Base-by-base conservation (phyloP, 345 rosid species). In the Excoecaria agallocha region DNA sequence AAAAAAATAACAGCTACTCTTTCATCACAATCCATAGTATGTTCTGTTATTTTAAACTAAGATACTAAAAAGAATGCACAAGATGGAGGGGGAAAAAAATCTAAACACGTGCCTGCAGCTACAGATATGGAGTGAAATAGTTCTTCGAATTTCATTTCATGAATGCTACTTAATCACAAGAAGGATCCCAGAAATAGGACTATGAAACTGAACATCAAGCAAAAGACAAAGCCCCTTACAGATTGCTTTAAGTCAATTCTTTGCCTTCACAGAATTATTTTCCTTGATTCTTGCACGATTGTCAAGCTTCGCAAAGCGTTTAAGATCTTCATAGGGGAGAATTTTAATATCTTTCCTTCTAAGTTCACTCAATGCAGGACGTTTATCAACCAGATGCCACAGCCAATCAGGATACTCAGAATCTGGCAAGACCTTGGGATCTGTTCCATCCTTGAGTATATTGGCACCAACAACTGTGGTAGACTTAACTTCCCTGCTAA, bases 381-480 rank as follows among this genome's bases (percentile, higher is more conserved):
- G 88, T 76, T 88, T 93, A 60, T 89, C 92, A 35, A 95, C 86
- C 17, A 93, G 87, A 81, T 82, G 96, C 94, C 91, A 91, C 75
- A 93, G 81, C 96, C 97, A 93, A 63, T 87, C 85, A 6, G 97
- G 98, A 85, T 91, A 91, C 19, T 88, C 93, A 48, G 92, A 81
- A 82, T 93, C 93, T 0, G 85, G 75, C 71, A 86, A 66, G 80
- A 95, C 78, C 84, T 86, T 93, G 12, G 98, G 93, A 77, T 95
- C 98, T 63, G 96, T 67, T 50, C 93, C 98, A 20, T 93, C 99
- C 84, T 90, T 91, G 15, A 91, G 92, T 72, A 86, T 89, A 81
- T 93, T 93, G 66, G 93, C 96, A 75, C 96, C 99, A 61, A 93
- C 93, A n/a, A 88, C 93, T 20, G 90, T 90, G 0, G 86, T 85